Percentiles rank a stretch among this genome's conserved stretches.
Evolutionary conservation across 768 basidiomycete genomes (phyloP).

Genomic region (Crepidotus variabilis): DNA sequence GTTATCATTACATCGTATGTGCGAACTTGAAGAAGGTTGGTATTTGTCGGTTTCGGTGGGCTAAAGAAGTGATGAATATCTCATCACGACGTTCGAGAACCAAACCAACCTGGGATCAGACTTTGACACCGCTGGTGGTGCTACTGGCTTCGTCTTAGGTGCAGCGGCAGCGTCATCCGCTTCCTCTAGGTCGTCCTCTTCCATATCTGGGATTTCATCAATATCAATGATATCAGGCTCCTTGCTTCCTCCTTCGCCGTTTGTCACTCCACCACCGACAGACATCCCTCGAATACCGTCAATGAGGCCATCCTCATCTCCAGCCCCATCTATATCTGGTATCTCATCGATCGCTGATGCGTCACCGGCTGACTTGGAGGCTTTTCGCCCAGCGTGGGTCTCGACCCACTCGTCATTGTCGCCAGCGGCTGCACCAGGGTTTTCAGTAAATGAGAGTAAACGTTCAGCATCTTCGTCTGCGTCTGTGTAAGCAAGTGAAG

Average conservation of each 20-base stretch:
- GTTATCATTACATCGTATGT: constrained; percentile 99
- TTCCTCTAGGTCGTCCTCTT: constrained; percentile 76
- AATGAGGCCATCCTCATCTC: constrained; percentile 39
- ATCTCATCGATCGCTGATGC: constrained; percentile 78
- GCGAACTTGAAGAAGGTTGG: constrained; percentile 89
- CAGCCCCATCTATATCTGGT: constrained; percentile 70
- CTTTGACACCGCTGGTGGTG: constrained; percentile 8
- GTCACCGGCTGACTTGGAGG: constrained; percentile 51
- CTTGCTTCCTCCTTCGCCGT: constrained; percentile 19
- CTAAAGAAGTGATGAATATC: constrained; percentile 28
- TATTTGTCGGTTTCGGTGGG: constrained; percentile 61
- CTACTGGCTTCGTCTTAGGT: constrained; percentile 38
- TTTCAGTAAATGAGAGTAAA: constrained; percentile 76
- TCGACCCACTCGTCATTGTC: constrained; percentile 96
- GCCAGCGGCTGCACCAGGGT: constrained; percentile 36
- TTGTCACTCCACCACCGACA: constrained; percentile 21
- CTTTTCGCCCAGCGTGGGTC: constrained; percentile 83
- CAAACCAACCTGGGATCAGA: constrained; percentile 45
- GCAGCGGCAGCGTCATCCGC: constrained; percentile 84
- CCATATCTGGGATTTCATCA: constrained; percentile 99
- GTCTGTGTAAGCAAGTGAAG: constrained; percentile 89
- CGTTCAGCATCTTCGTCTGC: constrained; percentile 96
- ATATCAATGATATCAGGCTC: constrained; percentile 78
- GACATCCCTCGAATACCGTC: constrained; percentile 43
- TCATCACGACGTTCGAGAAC: neutral